Percentiles rank a stretch among this genome's conserved stretches.
phyloP scores from a whole-genome alignment of 345 rosid genomes.

The Gossypium longicalyx region DNA sequence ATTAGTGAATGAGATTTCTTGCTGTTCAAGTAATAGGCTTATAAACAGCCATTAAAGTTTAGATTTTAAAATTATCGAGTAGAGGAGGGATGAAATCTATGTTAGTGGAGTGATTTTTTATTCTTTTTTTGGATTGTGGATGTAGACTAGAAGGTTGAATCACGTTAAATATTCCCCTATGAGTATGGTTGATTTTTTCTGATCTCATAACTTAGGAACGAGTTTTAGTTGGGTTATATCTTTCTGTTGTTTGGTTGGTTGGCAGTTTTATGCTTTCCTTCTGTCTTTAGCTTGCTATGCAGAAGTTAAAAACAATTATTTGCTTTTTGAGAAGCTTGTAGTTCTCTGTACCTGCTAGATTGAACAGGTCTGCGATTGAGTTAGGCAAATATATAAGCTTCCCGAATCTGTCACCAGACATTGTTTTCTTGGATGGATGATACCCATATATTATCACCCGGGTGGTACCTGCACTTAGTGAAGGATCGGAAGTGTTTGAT shows the following conservation, averaged over 20 bases:
- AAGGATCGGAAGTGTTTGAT: conserved; percentile 23
- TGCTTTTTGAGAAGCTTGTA: background rate
- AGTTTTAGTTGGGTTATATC: background rate
- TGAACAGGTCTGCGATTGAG: conserved; percentile 58
- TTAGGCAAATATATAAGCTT: conserved; percentile 71
- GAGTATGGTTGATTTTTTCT: too few species aligned
- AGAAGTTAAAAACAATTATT: background rate
- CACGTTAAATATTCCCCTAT: too few species aligned
- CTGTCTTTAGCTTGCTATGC: background rate
- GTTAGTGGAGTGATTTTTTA: too few species aligned
- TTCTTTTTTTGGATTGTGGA: too few species aligned
- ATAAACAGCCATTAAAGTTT: too few species aligned
- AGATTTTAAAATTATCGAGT: too few species aligned
- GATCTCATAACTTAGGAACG: background rate
- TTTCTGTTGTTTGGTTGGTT: background rate
- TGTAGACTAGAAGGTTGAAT: too few species aligned
- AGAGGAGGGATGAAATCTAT: too few species aligned
- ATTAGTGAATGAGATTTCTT: too few species aligned
- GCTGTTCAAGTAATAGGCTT: too few species aligned
- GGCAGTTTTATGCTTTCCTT: background rate
- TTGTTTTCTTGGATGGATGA: conserved; percentile 44
- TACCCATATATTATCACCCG: conserved; percentile 77
- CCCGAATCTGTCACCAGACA: conserved; percentile 35
- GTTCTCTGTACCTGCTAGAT: conserved; percentile 58
- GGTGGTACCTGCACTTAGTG: conserved; percentile 27